phyloP scores from a whole-genome alignment of 1,284 basidiomycete species.

The Leccinum angustisporum region DNA sequence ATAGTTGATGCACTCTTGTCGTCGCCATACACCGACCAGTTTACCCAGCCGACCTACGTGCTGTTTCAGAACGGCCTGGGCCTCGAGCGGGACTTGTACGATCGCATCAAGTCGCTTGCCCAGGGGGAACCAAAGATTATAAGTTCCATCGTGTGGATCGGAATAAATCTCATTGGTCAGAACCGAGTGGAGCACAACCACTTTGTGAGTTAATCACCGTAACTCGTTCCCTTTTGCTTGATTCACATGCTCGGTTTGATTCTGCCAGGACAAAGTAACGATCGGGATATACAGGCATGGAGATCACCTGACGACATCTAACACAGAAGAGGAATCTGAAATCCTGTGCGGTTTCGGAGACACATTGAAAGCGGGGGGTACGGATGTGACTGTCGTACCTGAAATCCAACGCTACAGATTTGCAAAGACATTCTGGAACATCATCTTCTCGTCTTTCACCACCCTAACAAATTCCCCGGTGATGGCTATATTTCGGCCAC shows the following conservation, averaged over 20 bases:
- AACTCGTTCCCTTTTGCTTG: not conserved
- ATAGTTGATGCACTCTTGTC: conserved; percentile 61
- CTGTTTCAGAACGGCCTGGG: conserved; percentile 79
- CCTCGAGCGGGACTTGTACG: conserved; percentile 68
- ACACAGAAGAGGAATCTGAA: conserved; percentile 44
- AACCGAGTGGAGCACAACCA: conserved; percentile 52
- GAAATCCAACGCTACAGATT: conserved; percentile 65
- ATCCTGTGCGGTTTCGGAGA: conserved; percentile 47
- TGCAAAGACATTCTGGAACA: conserved; percentile 66
- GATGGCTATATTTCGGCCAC: conserved; percentile 50
- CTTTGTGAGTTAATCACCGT: conserved; percentile 41
- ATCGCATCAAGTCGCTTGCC: conserved; percentile 45
- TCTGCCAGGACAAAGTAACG: conserved; percentile 46
- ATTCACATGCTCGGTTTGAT: not conserved
- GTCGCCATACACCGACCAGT: conserved; percentile 45
- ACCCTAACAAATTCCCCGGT: conserved; percentile 53
- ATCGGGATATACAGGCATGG: conserved; percentile 55
- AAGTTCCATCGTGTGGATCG: conserved; percentile 55
- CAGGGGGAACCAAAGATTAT: conserved; percentile 51
- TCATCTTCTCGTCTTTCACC: conserved; percentile 52
- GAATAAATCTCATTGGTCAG: conserved; percentile 46
- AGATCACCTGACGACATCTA: conserved; percentile 40
- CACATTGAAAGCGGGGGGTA: conserved; percentile 51
- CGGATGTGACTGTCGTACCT: conserved; percentile 46
- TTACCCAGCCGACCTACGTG: conserved; percentile 60